These are phyloP conservation scores for Globisporangium nodosum DNA, from an alignment of 352 stramenopile genomes.

Conservation along the genomic window DNA sequence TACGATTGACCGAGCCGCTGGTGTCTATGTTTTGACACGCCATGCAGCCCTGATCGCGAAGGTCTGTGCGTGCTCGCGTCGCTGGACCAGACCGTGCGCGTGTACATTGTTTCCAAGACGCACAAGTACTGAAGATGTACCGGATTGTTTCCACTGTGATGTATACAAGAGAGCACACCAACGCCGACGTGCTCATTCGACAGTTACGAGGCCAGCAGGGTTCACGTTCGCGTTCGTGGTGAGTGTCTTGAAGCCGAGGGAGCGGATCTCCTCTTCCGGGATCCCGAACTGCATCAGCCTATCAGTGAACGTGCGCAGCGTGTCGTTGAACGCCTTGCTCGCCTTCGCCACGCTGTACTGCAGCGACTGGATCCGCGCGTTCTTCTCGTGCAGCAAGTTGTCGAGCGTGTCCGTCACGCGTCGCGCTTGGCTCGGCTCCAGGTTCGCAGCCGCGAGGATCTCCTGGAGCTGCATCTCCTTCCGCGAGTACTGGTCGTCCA, in stretches of 20 bases:
- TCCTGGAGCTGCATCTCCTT: conserved; percentile 71
- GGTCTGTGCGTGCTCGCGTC: conserved; percentile 89
- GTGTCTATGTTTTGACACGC: too few species aligned
- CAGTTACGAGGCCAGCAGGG: conserved; percentile 65
- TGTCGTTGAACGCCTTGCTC: conserved; percentile 77
- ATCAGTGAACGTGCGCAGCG: conserved; percentile 61
- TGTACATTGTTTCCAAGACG: conserved; percentile 96
- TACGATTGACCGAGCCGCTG: too few species aligned
- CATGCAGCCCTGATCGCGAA: conserved; percentile 81
- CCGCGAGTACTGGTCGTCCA: conserved; percentile 70
- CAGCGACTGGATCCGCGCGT: conserved; percentile 47
- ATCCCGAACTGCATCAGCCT: conserved; percentile 68
- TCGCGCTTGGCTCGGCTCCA: conserved; percentile 65
- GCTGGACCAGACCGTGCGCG: conserved; percentile 93
- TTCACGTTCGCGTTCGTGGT: conserved; percentile 50
- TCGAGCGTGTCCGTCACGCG: conserved; percentile 70
- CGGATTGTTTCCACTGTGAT: not conserved
- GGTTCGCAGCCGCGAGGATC: conserved; percentile 59
- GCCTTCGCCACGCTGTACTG: conserved; percentile 68
- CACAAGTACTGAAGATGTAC: conserved; percentile 85
- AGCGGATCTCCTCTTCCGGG: conserved; percentile 64
- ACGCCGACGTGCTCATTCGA: conserved; percentile 12
- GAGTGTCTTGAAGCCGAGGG: conserved; percentile 55
- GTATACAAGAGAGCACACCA: not conserved
- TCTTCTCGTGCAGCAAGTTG: conserved; percentile 51